These are phyloP conservation scores for Talaromyces pinophilus DNA, from an alignment of 2,329 filamentous ascomycete species.

Conservation along the genomic window DNA sequence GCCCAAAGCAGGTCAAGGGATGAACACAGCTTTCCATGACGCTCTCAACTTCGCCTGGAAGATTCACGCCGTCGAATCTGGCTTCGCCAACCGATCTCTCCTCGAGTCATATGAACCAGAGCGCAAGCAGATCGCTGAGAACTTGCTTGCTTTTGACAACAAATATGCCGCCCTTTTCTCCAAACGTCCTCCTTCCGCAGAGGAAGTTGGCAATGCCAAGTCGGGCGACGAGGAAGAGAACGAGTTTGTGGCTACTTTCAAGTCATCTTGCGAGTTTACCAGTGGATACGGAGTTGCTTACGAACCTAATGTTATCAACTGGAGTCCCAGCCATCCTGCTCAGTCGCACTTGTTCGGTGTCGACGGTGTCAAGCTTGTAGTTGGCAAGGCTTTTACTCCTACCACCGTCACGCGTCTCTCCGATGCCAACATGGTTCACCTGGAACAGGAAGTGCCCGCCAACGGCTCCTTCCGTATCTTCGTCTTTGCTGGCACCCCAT, in stretches of 20 bases:
- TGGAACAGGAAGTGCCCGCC: conserved; percentile 85
- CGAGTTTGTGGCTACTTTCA: conserved; percentile 86
- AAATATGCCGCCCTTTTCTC: conserved; percentile 90
- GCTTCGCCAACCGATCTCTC: conserved; percentile 72
- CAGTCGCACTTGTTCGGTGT: conserved; percentile 70
- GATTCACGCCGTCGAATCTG: conserved; percentile 83
- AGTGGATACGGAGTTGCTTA: conserved; percentile 90
- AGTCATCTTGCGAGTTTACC: conserved; percentile 87
- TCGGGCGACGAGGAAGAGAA: conserved; percentile 52
- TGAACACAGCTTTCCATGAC: conserved; percentile 62
- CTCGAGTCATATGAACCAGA: conserved; percentile 85
- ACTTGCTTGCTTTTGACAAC: conserved; percentile 80
- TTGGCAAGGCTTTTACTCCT: conserved; percentile 75
- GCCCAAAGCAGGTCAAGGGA: conserved; percentile 66
- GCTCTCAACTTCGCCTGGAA: conserved; percentile 95
- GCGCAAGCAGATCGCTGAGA: conserved; percentile 80
- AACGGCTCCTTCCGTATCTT: conserved; percentile 88
- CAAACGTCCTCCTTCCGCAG: conserved; percentile 69
- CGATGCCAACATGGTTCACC: conserved; percentile 84
- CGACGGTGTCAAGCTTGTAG: conserved; percentile 63
- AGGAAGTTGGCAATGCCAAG: conserved; percentile 70
- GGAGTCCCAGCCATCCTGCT: conserved; percentile 71
- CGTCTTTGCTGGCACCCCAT: conserved; percentile 73
- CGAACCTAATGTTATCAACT: conserved; percentile 79
- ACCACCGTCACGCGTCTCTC: conserved; percentile 81